Evolutionary conservation across 495 filamentous ascomycete genomes (phyloP), one percentile per base, ranked within the genome.

Genomic region (Ramalina peruviana): DNA sequence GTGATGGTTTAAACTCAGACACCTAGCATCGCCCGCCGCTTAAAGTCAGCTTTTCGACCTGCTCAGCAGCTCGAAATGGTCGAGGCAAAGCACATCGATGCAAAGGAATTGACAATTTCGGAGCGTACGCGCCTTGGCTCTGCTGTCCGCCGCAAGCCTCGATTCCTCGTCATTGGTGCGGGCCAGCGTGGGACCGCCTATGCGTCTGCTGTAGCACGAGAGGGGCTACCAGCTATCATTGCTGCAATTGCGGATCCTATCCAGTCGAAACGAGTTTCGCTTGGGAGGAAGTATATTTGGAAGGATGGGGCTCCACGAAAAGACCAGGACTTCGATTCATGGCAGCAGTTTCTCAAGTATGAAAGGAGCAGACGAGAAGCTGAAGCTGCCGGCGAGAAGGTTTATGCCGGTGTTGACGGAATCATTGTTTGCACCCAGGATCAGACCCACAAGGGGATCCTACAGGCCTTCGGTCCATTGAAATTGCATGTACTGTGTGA

Each of bases 401-500:
- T 36, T 36, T 69, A 75, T 1, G 64, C 71, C 1, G 77, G 76
- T 2, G 72, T 95, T 1, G 86, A 94, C 62, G 90, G 82, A 0
- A 79, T 83, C 25, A 87, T 95, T 56, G 75, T 98, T 38, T 94
- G 89, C 60, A 86, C 88, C 1, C 71, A 87, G 20, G 92, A 98
- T 62, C 83, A 94, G 61, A 81, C 82, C 56, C 92, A 98, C 63
- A 75, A 75, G 6, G 85, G 85, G 47, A 80, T 90, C n/a, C 72
- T 92, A 20, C 65, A 75, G 13, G 81, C 74, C 0, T 69, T 94
- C 27, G 79, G 81, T 3, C 72, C 74, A 3, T 69, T 93, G 0
- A 68, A 74, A 5, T 64, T 92, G 23, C 88, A 95, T 62, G 79
- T 97, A 48, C 82, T 96, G 67, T 90, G 88, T 68, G 93, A 98